Evolutionary conservation across 768 basidiomycete genomes (phyloP).

Genomic region (Leccinum longicurvipes): DNA sequence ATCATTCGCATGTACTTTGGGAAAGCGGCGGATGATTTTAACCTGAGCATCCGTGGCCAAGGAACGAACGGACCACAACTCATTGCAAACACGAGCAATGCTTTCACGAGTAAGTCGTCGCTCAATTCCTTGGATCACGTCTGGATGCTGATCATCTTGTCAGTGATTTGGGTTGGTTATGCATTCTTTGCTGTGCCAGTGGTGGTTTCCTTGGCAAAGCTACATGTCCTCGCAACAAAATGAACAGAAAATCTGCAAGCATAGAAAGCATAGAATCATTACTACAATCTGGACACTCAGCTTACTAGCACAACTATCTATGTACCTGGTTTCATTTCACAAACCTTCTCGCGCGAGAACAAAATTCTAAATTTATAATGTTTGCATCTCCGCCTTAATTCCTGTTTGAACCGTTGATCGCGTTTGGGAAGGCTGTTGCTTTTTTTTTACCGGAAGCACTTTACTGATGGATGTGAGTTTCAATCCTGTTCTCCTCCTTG

Average conservation of each 20-base stretch:
- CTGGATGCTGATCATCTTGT: neutral
- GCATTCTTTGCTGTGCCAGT: constrained; percentile 72
- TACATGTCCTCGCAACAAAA: constrained; percentile 54
- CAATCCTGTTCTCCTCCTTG: neutral
- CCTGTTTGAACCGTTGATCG: neutral
- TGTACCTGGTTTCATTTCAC: neutral
- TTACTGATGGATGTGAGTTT: constrained; percentile 14
- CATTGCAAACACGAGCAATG: constrained; percentile 62
- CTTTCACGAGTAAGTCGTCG: constrained; percentile 62
- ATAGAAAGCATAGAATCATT: neutral
- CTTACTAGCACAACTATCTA: neutral
- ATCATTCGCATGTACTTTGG: constrained; percentile 80
- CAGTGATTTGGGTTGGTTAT: constrained; percentile 80
- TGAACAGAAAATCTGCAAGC: constrained; percentile 19
- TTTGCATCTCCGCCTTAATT: constrained; percentile 23
- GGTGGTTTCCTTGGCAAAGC: constrained; percentile 62
- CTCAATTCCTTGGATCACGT: neutral
- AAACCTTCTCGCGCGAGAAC: neutral
- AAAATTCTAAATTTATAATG: neutral
- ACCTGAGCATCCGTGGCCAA: constrained; percentile 51
- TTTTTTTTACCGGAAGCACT: neutral
- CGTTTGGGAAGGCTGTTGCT: neutral
- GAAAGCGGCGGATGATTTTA: constrained; percentile 77
- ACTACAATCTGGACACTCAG: neutral
- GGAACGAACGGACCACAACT: constrained; percentile 56